Percentiles rank a stretch among this genome's conserved stretches.
phyloP scores from a whole-genome alignment of 148 eudicot genomes.

The Suaeda aralocaspica region DNA sequence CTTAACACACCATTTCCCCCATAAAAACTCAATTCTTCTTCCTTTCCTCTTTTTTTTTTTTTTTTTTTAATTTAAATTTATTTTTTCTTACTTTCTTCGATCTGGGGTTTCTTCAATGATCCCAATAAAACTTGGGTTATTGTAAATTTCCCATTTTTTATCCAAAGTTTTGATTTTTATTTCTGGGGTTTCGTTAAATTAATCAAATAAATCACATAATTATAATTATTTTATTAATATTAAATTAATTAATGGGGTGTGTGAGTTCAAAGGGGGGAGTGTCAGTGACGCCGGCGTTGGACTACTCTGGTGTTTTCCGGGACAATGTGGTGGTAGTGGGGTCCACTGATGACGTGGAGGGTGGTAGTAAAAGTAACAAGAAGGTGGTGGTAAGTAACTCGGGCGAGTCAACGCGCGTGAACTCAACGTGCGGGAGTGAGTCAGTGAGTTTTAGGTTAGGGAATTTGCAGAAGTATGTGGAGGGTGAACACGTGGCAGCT shows the following conservation, averaged over 20 bases:
- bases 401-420: constrained; percentile 42
- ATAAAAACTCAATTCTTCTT: too few relatives aligned
- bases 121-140: constrained; percentile 10
- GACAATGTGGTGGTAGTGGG: constrained; percentile 41
- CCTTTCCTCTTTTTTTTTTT: too few relatives aligned
- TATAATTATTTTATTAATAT: background rate
- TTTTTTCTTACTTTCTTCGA: constrained; percentile 19
- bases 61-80: too few relatives aligned
- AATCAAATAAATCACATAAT: too few relatives aligned
- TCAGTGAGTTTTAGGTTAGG: constrained; percentile 84
- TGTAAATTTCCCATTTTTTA: background rate
- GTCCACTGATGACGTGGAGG: constrained; percentile 1
- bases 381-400: constrained; percentile 12
- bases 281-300: constrained; percentile 78
- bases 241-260: constrained; percentile 59
- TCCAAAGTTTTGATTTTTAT: background rate
- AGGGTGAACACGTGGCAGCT: constrained; percentile 87
- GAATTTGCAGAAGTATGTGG: constrained; percentile 71
- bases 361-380: constrained; percentile 10
- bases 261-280: constrained; percentile 84
- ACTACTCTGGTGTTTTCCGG: constrained; percentile 56
- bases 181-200: background rate
- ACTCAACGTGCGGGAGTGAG: constrained; percentile 46
- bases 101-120: constrained; percentile 34
- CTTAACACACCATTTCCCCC: too few relatives aligned